Percentiles rank a stretch among this genome's conserved stretches.
Evolutionary conservation across 2,329 filamentous ascomycete genomes (phyloP).

Genomic region (Colletotrichum sp.): DNA sequence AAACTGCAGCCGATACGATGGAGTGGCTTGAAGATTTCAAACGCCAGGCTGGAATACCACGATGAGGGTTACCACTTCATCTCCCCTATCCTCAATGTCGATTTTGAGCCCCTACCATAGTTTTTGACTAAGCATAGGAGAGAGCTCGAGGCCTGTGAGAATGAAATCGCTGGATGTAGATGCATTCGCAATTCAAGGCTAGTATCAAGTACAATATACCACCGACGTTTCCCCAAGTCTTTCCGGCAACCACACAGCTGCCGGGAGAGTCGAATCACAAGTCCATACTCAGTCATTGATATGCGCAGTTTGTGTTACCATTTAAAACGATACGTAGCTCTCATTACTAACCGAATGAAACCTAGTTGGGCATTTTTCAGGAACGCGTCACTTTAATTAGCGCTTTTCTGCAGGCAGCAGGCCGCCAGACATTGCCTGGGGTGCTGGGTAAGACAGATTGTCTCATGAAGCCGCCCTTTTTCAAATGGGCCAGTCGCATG

Average conservation of each 20-base stretch:
- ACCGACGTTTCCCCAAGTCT: not conserved
- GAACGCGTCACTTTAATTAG: not conserved
- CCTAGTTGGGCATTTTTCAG: not conserved
- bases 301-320: not conserved
- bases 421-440: not conserved
- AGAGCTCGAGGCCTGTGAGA: not conserved
- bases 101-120: not conserved
- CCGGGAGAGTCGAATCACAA: not conserved
- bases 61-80: not conserved
- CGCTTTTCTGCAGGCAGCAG: not conserved
- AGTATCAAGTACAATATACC: not conserved
- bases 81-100: not conserved
- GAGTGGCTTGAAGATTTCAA: conserved; percentile 71
- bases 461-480: not conserved
- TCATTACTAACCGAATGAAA: not conserved
- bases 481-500: not conserved
- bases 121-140: not conserved
- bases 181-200: not conserved
- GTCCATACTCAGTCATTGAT: not conserved
- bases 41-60: conserved; percentile 58
- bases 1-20: conserved; percentile 66
- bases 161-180: not conserved
- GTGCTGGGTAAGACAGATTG: not conserved
- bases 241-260: not conserved
- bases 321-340: not conserved